Conservation (phyloP, 2,329 filamentous ascomycete genomes). For the Leptographium procerum region DNA sequence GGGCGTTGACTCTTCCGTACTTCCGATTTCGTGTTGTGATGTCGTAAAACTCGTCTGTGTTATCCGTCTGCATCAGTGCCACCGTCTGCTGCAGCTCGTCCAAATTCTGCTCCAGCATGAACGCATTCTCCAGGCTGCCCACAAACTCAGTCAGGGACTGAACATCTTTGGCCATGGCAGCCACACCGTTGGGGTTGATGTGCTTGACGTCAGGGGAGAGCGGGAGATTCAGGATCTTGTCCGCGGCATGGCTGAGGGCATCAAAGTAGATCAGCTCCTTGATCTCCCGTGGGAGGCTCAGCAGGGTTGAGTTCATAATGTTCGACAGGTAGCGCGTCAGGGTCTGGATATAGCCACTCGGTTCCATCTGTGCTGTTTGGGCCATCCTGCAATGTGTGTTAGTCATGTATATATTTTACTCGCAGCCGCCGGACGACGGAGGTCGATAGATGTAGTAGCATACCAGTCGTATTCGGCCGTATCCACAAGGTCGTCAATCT, state of each 20-base stretch:
- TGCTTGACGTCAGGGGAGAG: slow-evolving; percentile 67
- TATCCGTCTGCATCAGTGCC: slow-evolving; percentile 73
- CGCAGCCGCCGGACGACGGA: not conserved
- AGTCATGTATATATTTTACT: not conserved
- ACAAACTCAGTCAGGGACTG: slow-evolving; percentile 79
- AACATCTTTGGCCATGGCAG: slow-evolving; percentile 72
- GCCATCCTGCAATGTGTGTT: slow-evolving; percentile 28
- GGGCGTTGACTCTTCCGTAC: slow-evolving; percentile 82
- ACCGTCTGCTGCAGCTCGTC: slow-evolving; percentile 93
- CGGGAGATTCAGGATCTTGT: slow-evolving; percentile 73
- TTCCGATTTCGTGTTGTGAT: slow-evolving; percentile 82
- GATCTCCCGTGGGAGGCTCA: slow-evolving; percentile 89
- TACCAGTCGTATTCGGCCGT: slow-evolving; percentile 96
- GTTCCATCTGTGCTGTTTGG: slow-evolving; percentile 52
- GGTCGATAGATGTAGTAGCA: slow-evolving; percentile 12
- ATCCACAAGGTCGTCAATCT: slow-evolving; percentile 94
- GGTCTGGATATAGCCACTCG: slow-evolving; percentile 91
- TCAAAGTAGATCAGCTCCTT: slow-evolving; percentile 98
- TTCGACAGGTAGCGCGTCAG: slow-evolving; percentile 86
- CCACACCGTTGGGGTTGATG: slow-evolving; percentile 80
- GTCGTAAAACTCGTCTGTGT: slow-evolving; percentile 96
- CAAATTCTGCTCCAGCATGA: slow-evolving; percentile 78
- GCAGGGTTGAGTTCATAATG: slow-evolving; percentile 89
- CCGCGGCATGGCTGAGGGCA: slow-evolving; percentile 79
- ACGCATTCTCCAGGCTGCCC: slow-evolving; percentile 67